These are phyloP conservation scores for Trichosanthes cucumerina DNA, from an alignment of 306 rosid genomes.

Conservation along the genomic window DNA sequence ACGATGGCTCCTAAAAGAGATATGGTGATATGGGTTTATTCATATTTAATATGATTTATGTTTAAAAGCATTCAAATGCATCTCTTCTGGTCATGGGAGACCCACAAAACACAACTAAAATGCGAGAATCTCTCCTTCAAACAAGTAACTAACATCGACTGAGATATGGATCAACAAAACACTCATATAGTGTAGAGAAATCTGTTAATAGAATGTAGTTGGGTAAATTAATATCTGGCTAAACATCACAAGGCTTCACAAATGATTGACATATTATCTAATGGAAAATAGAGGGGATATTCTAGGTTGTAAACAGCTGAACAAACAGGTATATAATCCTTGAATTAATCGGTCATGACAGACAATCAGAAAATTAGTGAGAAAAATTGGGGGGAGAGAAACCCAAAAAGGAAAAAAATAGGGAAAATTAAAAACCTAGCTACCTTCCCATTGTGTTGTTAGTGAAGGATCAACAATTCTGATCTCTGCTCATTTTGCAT, in stretches of 20 bases:
- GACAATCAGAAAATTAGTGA: conserved; percentile 8
- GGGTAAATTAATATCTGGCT: neutral
- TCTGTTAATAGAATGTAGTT: neutral
- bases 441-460: conserved; percentile 9
- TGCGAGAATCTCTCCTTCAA: neutral
- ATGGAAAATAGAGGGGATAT: neutral
- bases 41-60: neutral
- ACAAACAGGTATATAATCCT: neutral
- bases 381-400: neutral
- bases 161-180: neutral
- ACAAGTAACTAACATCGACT: neutral
- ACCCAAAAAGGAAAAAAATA: neutral
- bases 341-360: neutral
- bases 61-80: neutral
- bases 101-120: neutral
- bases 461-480: conserved; percentile 8
- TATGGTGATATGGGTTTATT: neutral
- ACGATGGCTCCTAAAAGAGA: neutral
- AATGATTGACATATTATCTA: neutral
- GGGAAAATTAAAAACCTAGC: neutral
- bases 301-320: neutral
- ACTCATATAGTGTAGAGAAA: neutral
- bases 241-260: neutral
- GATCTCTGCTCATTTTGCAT: conserved; percentile 29
- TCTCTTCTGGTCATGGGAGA: neutral